Evolutionary conservation across 371 early-diverging fungal species (phyloP), one percentile per base, ranked within the genome.

Genomic region (Entomophthora muscae): DNA sequence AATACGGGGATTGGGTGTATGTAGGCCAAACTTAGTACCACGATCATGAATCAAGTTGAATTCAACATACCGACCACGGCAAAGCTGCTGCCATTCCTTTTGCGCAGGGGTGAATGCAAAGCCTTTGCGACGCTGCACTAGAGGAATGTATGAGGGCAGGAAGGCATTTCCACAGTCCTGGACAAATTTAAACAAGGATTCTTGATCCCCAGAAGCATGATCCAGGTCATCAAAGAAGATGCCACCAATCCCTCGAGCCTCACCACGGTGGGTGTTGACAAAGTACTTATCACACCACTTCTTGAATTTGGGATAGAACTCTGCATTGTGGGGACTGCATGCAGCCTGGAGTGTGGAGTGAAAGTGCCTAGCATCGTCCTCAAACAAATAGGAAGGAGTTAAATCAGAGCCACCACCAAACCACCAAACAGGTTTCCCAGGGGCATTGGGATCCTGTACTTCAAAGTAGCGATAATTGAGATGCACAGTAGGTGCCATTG

Each of bases 381-480:
- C 83, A 60, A 77, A 85, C 53, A 91, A 73, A 64, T 86, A 89
- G 5, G 80, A 67, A 0, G 92, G 92, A 0, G 91, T 92, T 62
- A 91, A 68, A 67, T 92, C 91, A 21, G 83, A 79, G 24, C 89
- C 92, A 23, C 92, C 90, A 32, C 91, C 92, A 64, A 91, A 91
- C 92, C 92, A 91, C 73, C 84, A 85, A 58, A 82, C 67, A 53
- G 79, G 76, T 1, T 85, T 80, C 24, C 77, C 70, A 3, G 79
- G 79, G 0, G 55, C 66, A 56, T 80, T 78, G 0, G 74, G 72
- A 53, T 78, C 73, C 67, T 76, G 77, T n/a, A 90, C 76, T 66
- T 98, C 97, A 80, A 98, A 95, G 70, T 96, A 95, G 17, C 98
- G 83, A 73, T 93, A 98, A 75, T 98, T 98, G 72, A 90, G 75